Evolutionary conservation across 192 early-diverging fungal genomes (phyloP).

Genomic region (Linderina pennispora): DNA sequence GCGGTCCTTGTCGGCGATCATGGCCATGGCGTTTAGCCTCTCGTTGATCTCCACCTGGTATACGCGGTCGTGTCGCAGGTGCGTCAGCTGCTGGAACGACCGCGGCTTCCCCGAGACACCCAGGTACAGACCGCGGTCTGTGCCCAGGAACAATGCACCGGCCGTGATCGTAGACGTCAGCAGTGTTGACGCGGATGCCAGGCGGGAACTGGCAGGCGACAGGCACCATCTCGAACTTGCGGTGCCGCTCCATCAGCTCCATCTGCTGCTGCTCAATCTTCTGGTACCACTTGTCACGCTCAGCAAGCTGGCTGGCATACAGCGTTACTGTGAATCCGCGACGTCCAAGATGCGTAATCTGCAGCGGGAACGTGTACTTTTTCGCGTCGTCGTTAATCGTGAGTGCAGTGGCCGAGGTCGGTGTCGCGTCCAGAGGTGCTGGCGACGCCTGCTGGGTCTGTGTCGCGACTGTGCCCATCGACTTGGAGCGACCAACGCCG

Average conservation of each 20-base stretch:
- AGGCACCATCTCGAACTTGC: slow-evolving; percentile 47
- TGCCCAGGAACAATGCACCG: slow-evolving; percentile 70
- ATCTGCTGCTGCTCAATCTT: slow-evolving; percentile 56
- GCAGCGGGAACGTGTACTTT: slow-evolving; percentile 66
- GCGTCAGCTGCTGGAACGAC: slow-evolving; percentile 47
- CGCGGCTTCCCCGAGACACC: slow-evolving; percentile 54
- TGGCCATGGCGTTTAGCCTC: slow-evolving; percentile 70
- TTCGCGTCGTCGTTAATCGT: slow-evolving; percentile 34
- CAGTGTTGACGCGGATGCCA: slow-evolving; percentile 39
- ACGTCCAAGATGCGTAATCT: slow-evolving; percentile 67
- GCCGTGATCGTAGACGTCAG: slow-evolving; percentile 54
- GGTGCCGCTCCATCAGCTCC: slow-evolving; percentile 42
- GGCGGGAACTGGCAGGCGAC: slow-evolving; percentile 42
- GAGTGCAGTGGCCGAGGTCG: slow-evolving; percentile 1
- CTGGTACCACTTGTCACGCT: slow-evolving; percentile 77
- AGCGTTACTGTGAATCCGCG: slow-evolving; percentile 65
- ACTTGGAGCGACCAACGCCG: not conserved
- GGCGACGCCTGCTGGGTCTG: too few relatives aligned
- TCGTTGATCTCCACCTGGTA: slow-evolving; percentile 83
- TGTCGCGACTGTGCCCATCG: not conserved
- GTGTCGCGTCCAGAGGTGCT: too few relatives aligned
- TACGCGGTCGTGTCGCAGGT: slow-evolving; percentile 68
- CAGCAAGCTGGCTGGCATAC: slow-evolving; percentile 66
- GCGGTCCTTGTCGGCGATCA: slow-evolving; percentile 70
- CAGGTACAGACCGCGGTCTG: slow-evolving; percentile 80